Evolutionary conservation across 75 land plant genomes (phyloP), one percentile per base, ranked within the genome.

Genomic region (Azolla pinnata): DNA sequence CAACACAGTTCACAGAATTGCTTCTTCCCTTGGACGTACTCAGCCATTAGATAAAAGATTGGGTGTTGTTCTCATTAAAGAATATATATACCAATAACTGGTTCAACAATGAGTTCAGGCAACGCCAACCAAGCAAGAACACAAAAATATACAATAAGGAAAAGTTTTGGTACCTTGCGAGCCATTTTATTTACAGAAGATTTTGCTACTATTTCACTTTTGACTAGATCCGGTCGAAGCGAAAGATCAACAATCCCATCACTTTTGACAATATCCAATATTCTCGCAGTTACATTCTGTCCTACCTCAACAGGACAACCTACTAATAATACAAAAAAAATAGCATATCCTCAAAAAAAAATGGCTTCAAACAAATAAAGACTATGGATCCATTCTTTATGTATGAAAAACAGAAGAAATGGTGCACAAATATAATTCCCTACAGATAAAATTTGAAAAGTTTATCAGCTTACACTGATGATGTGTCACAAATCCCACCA

Each of bases 161-260:
- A 46, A 17, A 46, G 2, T 3, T 2, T 18, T 2, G 4, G 54
- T 14, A 52, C 54, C 54, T 52, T 52, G 28, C 29, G 54, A 52
- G 29, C 29, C 1, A 14, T 14, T 29, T 52, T 52, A 2, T 52
- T 26, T 25, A 2, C 4, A 25, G 9, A 2, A 24, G 29, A 24
- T 4, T 2, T 52, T 25, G 54, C 24, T 23, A 2, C 29, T 31
- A 40, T 57, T 2, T 20, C 25, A 57, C 29, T 42, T 38, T 67
- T 33, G 49, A 90, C 18, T 44, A 90, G 67, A 33, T 79, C 77
- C 31, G 70, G 63, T 49, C 79, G 81, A 40, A 93, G 64, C 9
- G 95, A 82, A 23, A 93, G 69, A 72, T 93, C 98, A 12, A 88
- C 79, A 60, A 88, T 73, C 28, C 72, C 67, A 35, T 93, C 95